A percentile compares a stretch with the other conserved stretches of the same genome.
phyloP scores from a whole-genome alignment of 2,329 filamentous ascomycete species.

The Arthrobotrys sphaeroides region DNA sequence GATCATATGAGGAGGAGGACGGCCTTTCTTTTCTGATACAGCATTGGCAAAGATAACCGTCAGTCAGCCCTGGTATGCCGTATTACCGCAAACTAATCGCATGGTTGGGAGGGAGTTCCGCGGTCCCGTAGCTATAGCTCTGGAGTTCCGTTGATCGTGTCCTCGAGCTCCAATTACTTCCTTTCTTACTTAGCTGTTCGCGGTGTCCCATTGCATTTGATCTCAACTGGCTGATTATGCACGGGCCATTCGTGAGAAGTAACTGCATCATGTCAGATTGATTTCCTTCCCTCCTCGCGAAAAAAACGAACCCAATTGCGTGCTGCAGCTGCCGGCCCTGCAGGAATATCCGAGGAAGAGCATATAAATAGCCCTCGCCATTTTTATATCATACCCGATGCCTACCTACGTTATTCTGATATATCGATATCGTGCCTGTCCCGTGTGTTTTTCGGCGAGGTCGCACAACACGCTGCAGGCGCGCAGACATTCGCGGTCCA shows the following conservation, averaged over 20 bases:
- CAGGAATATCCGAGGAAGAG: slow-evolving; percentile 4
- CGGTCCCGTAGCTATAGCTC: too few relatives aligned
- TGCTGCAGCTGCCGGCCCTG: slow-evolving; percentile 35
- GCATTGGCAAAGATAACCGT: slow-evolving; percentile 12
- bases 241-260: slow-evolving; percentile 14
- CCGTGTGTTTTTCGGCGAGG: not conserved
- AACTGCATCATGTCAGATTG: slow-evolving; percentile 21
- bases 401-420: not conserved
- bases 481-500: slow-evolving; percentile 14
- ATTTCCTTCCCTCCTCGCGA: slow-evolving; percentile 8
- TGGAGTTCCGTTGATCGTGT: slow-evolving; percentile 9
- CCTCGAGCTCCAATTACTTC: slow-evolving; percentile 25
- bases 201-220: not conserved
- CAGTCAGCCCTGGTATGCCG: slow-evolving; percentile 9
- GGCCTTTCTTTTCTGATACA: not conserved
- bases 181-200: slow-evolving; percentile 1
- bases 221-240: slow-evolving; percentile 14
- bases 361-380: slow-evolving; percentile 35
- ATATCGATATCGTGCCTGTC: not conserved
- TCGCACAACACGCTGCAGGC: slow-evolving; percentile 24
- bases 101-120: not conserved
- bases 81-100: slow-evolving; percentile 16
- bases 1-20: not conserved
- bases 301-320: slow-evolving; percentile 25
- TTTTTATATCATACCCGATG: slow-evolving; percentile 12